Evolutionary conservation across 2,329 filamentous ascomycete species (phyloP).

Genomic region (Talaromyces marneffei): DNA sequence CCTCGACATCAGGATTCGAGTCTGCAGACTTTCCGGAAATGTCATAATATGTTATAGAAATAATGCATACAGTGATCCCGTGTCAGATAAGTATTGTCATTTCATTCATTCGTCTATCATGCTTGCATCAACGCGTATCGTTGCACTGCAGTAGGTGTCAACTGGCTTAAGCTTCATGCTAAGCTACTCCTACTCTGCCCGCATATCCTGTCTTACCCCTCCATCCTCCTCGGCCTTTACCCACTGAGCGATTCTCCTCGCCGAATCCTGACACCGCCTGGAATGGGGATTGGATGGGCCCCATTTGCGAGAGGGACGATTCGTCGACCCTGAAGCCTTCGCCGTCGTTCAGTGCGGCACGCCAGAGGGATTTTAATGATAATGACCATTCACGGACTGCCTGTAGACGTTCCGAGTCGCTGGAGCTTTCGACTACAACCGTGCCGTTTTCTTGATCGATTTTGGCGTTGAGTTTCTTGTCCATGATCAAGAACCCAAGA

Average conservation of each 20-base stretch:
- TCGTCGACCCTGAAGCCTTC: slow-evolving; percentile 56
- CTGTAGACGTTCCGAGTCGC: slow-evolving; percentile 62
- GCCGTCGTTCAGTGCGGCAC: slow-evolving; percentile 67
- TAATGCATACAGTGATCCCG: background rate
- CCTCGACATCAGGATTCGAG: background rate
- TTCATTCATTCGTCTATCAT: background rate
- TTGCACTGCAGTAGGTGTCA: background rate
- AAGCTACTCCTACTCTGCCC: background rate
- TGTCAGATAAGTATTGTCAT: background rate
- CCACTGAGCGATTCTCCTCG: slow-evolving; percentile 24
- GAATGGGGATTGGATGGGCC: slow-evolving; percentile 24
- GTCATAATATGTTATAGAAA: background rate
- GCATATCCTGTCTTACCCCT: slow-evolving; percentile 5
- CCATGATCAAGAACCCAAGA: slow-evolving; percentile 86
- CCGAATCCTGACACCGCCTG: slow-evolving; percentile 26
- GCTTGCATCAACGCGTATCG: background rate
- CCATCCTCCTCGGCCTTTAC: slow-evolving; percentile 11
- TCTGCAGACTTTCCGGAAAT: background rate
- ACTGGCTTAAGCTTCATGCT: background rate
- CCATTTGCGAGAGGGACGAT: slow-evolving; percentile 27
- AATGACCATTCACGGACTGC: slow-evolving; percentile 68
- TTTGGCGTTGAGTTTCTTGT: slow-evolving; percentile 77
- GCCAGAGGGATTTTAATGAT: slow-evolving; percentile 64
- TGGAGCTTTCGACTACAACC: slow-evolving; percentile 69
- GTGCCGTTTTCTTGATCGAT: slow-evolving; percentile 85